These are phyloP conservation scores for Saccharomycopsis javanensis DNA, from an alignment of 805 yeast genomes.

Conservation along the genomic window DNA sequence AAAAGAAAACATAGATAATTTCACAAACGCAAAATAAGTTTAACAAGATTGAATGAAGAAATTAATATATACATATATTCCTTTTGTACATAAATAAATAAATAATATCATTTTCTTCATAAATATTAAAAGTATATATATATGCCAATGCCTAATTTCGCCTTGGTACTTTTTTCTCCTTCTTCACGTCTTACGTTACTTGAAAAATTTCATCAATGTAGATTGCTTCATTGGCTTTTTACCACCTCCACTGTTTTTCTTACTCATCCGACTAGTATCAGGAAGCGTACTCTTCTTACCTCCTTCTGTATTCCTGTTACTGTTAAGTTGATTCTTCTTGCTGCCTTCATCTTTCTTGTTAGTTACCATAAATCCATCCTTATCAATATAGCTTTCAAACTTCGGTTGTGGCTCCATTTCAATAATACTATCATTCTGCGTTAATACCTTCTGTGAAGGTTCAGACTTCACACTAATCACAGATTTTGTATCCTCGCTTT, in stretches of 20 bases:
- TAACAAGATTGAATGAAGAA: too few relatives aligned
- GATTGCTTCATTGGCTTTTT: neutral
- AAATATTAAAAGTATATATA: neutral
- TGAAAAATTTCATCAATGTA: neutral
- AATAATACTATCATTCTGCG: conserved; percentile 30
- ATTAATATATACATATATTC: too few relatives aligned
- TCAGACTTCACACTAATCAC: conserved; percentile 29
- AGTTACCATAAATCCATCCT: conserved; percentile 43
- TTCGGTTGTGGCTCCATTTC: conserved; percentile 12
- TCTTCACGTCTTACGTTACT: neutral
- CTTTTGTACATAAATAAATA: neutral
- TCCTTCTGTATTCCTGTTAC: neutral
- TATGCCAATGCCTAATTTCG: too few relatives aligned
- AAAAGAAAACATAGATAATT: conserved; percentile 30
- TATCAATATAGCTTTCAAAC: conserved; percentile 31
- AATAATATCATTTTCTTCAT: neutral
- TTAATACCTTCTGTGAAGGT: conserved; percentile 26
- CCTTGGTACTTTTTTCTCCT: neutral
- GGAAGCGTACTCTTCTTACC: neutral
- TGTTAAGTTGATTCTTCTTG: conserved; percentile 1
- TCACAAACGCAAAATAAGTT: neutral
- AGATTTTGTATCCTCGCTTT: conserved; percentile 15
- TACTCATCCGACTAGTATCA: neutral
- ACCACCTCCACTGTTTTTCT: neutral
- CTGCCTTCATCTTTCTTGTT: conserved; percentile 19